These are phyloP conservation scores for Fusarium nanum DNA, from an alignment of 2,329 filamentous ascomycete genomes.

Conservation along the genomic window DNA sequence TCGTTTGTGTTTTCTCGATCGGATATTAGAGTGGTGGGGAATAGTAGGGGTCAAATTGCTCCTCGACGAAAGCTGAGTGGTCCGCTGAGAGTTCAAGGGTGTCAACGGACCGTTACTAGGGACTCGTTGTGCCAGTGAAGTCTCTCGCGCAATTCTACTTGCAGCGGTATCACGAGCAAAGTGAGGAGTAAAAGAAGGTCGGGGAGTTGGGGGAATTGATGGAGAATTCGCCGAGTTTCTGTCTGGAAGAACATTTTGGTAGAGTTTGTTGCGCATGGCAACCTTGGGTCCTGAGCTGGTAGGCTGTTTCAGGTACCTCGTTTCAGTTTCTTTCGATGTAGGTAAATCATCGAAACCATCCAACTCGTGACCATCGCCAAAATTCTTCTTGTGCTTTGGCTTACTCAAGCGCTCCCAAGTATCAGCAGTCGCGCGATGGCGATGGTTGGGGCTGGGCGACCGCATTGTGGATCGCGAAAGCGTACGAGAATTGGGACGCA, in stretches of 20 bases:
- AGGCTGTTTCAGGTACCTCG: slow-evolving; percentile 84
- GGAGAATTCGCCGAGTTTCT: slow-evolving; percentile 66
- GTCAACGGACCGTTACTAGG: slow-evolving; percentile 65
- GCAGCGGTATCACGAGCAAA: slow-evolving; percentile 75
- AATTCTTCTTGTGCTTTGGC: slow-evolving; percentile 68
- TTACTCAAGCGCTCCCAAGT: slow-evolving; percentile 77
- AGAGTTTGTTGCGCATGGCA: slow-evolving; percentile 66
- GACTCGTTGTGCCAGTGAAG: slow-evolving; percentile 69
- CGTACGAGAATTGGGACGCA: slow-evolving; percentile 67
- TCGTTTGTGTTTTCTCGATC: slow-evolving; percentile 68
- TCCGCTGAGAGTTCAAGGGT: slow-evolving; percentile 66
- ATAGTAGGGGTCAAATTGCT: slow-evolving; percentile 57
- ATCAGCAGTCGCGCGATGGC: slow-evolving; percentile 59
- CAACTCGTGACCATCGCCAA: slow-evolving; percentile 92
- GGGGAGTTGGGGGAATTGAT: slow-evolving; percentile 66
- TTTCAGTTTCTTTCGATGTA: slow-evolving; percentile 85
- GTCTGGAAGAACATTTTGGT: slow-evolving; percentile 66
- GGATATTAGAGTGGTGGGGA: slow-evolving; percentile 57
- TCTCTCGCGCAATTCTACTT: slow-evolving; percentile 73
- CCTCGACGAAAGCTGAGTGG: slow-evolving; percentile 64
- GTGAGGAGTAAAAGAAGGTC: slow-evolving; percentile 65
- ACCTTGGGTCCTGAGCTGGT: slow-evolving; percentile 75
- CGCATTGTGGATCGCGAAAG: slow-evolving; percentile 69
- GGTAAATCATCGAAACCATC: slow-evolving; percentile 95
- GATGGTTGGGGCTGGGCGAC: slow-evolving; percentile 68